These are phyloP conservation scores for Benincasa hispida DNA, from an alignment of 306 rosid species.

Conservation along the genomic window DNA sequence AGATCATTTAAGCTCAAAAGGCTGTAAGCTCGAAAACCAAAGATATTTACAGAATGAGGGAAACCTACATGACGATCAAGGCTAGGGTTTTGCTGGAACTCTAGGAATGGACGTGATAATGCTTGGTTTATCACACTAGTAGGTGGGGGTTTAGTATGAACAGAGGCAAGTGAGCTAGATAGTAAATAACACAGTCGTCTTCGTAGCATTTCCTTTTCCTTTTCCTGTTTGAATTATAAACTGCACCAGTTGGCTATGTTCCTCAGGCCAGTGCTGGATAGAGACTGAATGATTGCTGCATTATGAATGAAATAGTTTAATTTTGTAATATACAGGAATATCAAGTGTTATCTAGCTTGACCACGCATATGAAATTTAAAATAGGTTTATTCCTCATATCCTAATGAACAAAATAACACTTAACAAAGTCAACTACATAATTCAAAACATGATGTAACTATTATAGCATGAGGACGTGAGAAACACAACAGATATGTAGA, in stretches of 20 bases:
- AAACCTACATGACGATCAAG: not conserved
- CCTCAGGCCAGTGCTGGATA: not conserved
- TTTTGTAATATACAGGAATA: not conserved
- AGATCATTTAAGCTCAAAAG: constrained; percentile 83
- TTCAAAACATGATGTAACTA: not conserved
- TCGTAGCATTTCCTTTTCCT: constrained; percentile 18
- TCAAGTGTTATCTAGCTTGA: not conserved
- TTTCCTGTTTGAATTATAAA: not conserved
- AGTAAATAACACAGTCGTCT: constrained; percentile 21
- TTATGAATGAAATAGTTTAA: not conserved
- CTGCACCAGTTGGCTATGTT: not conserved
- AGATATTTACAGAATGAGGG: not conserved
- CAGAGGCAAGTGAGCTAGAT: constrained; percentile 14
- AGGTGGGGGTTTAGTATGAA: constrained; percentile 6
- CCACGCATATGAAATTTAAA: not conserved
- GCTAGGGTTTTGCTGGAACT: not conserved
- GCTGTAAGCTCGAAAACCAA: constrained; percentile 61
- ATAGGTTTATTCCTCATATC: not conserved
- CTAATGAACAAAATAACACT: not conserved
- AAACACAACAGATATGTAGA: not conserved
- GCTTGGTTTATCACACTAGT: constrained; percentile 3
- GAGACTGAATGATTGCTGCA: not conserved
- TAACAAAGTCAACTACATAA: not conserved
- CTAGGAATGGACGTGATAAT: not conserved
- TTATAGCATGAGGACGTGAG: not conserved